Base-by-base conservation (phyloP, 768 basidiomycete genomes). In the Pisolithus sp. region DNA sequence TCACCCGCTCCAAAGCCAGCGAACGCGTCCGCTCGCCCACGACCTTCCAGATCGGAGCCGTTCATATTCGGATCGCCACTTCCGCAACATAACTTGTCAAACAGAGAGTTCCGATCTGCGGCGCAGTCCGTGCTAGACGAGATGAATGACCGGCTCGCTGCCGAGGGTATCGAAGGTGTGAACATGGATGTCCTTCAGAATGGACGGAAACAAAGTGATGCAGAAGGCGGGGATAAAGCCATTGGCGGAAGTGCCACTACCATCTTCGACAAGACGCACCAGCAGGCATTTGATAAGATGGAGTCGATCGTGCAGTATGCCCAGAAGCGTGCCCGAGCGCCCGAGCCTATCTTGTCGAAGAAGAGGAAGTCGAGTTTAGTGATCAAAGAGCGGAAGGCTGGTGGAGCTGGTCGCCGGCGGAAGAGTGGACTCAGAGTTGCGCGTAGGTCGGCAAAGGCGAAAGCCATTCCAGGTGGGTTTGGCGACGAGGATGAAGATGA, bases 41-140 rank as follows among this genome's bases (percentile, higher is more conserved):
- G 54, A 37, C 59, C 59, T 17, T 46, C 63, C 28, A 51, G 53
- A 40, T 63, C 64, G 2, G 65, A 76, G 21, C 80, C 83, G 0
- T 92, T 91, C 70, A 62, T 89, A 20, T 92, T 92, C 59, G 89
- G 89, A 23, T 90, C 89, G 0, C 84, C 87, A 0, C 74, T 79
- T 3, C 81, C 85, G 7, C 77, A 78, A 53, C 74, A 86, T 59
- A 75, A 71, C 43, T 75, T 79, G 41, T 81, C 83, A 30, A 82
- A 86, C 56, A 67, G 70, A n/a, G 78, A 84, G 47, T 91, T 92
- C 68, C 76, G 74, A 48, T 65, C 72, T 2, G 83, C 84, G 0
- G 84, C 87, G 0, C 74, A 80, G n/a, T 76, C 77, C 20, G 82
- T 93, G 26, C 71, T 92, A 28, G 85, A 83, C 46, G 90, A 93